phyloP scores from a whole-genome alignment of 306 rosid genomes.

The Glycine latifolia region DNA sequence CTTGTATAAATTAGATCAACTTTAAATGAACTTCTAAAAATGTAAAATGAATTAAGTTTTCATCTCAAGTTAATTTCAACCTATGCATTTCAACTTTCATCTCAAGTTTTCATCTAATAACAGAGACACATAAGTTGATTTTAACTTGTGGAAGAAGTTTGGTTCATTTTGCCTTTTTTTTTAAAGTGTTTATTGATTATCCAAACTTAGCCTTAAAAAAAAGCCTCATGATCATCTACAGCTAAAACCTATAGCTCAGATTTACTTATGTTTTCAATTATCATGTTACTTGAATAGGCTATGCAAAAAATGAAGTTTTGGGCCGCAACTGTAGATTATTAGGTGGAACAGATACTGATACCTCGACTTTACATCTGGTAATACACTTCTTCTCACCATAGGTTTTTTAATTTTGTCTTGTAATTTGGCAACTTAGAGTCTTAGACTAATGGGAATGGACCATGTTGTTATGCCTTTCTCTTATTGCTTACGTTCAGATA shows the following conservation, averaged over 20 bases:
- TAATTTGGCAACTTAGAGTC: constrained; percentile 37
- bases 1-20: neutral
- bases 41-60: too few relatives aligned
- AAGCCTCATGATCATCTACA: neutral
- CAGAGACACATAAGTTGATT: neutral
- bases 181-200: neutral
- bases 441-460: constrained; percentile 27
- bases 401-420: constrained; percentile 2
- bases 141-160: neutral
- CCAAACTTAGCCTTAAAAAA: neutral
- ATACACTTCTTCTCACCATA: neutral
- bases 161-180: neutral
- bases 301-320: constrained; percentile 79
- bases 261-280: constrained; percentile 32
- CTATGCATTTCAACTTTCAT: too few relatives aligned
- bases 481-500: constrained; percentile 70
- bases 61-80: too few relatives aligned
- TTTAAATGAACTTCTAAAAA: neutral
- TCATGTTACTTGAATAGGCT: constrained; percentile 58
- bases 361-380: constrained; percentile 68
- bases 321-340: constrained; percentile 88
- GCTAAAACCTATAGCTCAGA: constrained; percentile 7
- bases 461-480: constrained; percentile 30
- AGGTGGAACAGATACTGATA: constrained; percentile 76
- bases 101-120: neutral